Percentiles rank a stretch among this genome's conserved stretches.
phyloP scores from a whole-genome alignment of 1,284 basidiomycete genomes.

The Bothia castanella region DNA sequence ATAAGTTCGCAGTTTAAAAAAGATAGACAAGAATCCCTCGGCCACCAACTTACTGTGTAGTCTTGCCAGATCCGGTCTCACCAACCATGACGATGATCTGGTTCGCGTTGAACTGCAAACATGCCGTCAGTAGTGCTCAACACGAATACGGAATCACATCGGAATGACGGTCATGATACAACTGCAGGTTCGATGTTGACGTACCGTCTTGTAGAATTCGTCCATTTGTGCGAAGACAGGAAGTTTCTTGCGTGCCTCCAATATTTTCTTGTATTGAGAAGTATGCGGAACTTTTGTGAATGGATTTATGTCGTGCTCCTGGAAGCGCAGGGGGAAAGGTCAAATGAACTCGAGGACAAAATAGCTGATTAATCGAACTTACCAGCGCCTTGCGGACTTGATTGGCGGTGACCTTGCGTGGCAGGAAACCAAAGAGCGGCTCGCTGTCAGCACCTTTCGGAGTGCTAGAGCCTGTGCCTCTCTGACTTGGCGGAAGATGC shows the following conservation, averaged over 20 bases:
- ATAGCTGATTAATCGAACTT: slow-evolving; percentile 22
- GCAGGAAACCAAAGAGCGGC: slow-evolving; percentile 76
- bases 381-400: slow-evolving; percentile 77
- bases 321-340: slow-evolving; percentile 4
- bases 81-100: slow-evolving; percentile 97
- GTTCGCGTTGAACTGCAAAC: slow-evolving; percentile 70
- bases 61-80: slow-evolving; percentile 98
- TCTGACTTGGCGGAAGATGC: slow-evolving; percentile 38
- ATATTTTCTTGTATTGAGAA: slow-evolving; percentile 81
- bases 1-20: slow-evolving; percentile 23
- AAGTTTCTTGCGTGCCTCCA: slow-evolving; percentile 81
- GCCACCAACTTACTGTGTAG: slow-evolving; percentile 74
- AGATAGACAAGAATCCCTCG: slow-evolving; percentile 23
- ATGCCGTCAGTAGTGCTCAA: slow-evolving; percentile 12
- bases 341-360: not conserved
- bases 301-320: slow-evolving; percentile 86
- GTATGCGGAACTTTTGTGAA: slow-evolving; percentile 83
- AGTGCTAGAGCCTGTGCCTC: slow-evolving; percentile 22
- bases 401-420: slow-evolving; percentile 68
- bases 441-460: slow-evolving; percentile 36
- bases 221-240: slow-evolving; percentile 94
- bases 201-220: slow-evolving; percentile 81
- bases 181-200: slow-evolving; percentile 31
- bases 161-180: slow-evolving; percentile 31
- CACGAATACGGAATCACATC: slow-evolving; percentile 31